Evolutionary conservation across 352 stramenopile species (phyloP), one percentile per base, ranked within the genome.

Genomic region (Aphanomyces invadans): DNA sequence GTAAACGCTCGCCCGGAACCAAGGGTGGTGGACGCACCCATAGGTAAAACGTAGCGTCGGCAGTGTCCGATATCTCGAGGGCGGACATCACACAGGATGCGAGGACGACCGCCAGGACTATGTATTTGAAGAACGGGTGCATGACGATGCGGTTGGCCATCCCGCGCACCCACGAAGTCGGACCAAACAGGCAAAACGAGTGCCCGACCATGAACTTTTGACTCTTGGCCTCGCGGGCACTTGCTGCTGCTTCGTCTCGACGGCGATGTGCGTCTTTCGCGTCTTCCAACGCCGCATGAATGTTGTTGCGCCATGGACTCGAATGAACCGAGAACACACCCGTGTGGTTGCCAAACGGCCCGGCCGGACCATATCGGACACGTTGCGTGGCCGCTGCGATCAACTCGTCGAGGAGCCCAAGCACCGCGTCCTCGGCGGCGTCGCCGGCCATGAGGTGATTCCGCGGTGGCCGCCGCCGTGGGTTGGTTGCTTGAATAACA

Each of bases 51-150:
- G 19, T 17, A 5, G 53, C 29, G 36, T 62, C 75, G 25, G 90
- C 78, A 2, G 78, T 75, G 23, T 88, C 57, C 2, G 86, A 83
- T 52, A 80, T 80, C 42, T 95, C 86, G 25, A 91, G 53, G 0
- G 76, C 77, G 4, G 95, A 69, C 23, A 79, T 42, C 5, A 92
- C 62, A 29, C 81, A 87, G 53, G 72, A 83, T 2, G 88, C n/a
- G 10, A 78, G 59, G 51, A 95, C 95, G 21, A 89, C 39, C 19
- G 76, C 28, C 4, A 92, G 65, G 32, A 93, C 81, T 15, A 83
- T 36, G 49, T 69, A 65, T 36, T 95, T 86, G 55, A 94, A 93
- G 3, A 62, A 48, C 3, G 39, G 15, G 65, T 79, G 70, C 5
- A 62, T 60, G 21, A 86, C 69, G 0, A 92, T 42, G 2, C 42